Base-by-base conservation (phyloP, 2,329 filamentous ascomycete species). In the Claviceps africana region DNA sequence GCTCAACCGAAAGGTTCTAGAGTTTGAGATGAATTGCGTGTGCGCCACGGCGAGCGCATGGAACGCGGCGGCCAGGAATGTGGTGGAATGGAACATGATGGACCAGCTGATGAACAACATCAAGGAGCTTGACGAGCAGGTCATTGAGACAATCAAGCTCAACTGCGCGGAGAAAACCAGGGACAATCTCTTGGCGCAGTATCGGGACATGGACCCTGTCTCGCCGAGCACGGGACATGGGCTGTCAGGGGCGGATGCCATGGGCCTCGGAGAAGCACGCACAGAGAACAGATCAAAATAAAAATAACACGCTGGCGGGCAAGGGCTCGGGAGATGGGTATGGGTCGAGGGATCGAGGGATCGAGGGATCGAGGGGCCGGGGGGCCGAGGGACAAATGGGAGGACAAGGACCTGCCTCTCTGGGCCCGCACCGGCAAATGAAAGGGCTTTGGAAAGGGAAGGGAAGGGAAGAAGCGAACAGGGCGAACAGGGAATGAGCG, bases 21-120 rank as follows among this genome's bases (percentile, higher is more conserved):
- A 69, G 52, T 64, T 67, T 50, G 66, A 69, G 57, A 69, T 69
- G 67, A 69, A 68, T 50, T 65, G 64, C 56, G 63, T 69, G 10
- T 69, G 66, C 53, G 67, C 67, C 6, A 59, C 66, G 17, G 67
- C 66, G 3, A 66, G 64, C 53, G 60, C 62, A 11, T 69, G 66
- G 65, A 68, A 69, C 47, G 58, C 61, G 28, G 65, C 61, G 0
- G 66, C 65, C 3, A 65, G 64, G 51, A 67, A 69, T 42, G 63
- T 67, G 10, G 65, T 69, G 25, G 59, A 63, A 45, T 69, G 67
- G 66, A 55, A 62, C 30, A 61, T 57, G 33, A 58, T 68, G 52
- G 57, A 54, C 25, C 51, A 55, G 10, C 57, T 68, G 53, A 57
- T 61, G 21, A 52, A 59, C 25, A 55, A 49, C 3, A 61, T 69